These are phyloP conservation scores for Coemansia sp. DNA, from an alignment of 192 early-diverging fungal genomes.

Conservation along the genomic window DNA sequence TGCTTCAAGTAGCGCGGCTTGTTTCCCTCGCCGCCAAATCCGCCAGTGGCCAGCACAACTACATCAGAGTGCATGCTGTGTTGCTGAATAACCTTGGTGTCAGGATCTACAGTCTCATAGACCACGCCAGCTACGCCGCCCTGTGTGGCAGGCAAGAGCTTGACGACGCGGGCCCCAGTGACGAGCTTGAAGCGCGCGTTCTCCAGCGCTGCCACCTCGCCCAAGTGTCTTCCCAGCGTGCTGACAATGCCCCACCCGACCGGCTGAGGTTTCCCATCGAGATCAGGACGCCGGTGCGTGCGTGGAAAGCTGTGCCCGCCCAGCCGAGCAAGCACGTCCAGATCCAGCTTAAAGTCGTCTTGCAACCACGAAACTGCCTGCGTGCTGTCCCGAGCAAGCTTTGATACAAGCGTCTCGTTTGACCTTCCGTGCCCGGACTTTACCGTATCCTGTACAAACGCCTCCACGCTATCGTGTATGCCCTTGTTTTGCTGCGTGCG, in stretches of 20 bases:
- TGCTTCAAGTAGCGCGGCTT: conserved; percentile 74
- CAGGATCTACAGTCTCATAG: conserved; percentile 61
- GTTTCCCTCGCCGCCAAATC: conserved; percentile 91
- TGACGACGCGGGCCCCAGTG: conserved; percentile 81
- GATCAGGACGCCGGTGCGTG: conserved; percentile 75
- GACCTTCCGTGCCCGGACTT: conserved; percentile 83
- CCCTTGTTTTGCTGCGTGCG: conserved; percentile 71
- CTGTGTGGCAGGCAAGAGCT: conserved; percentile 66
- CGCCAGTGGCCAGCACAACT: conserved; percentile 92
- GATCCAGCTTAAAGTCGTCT: conserved; percentile 84
- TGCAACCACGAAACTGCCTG: conserved; percentile 93
- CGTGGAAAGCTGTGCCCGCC: conserved; percentile 93
- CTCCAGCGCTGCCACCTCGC: conserved; percentile 63
- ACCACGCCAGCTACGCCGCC: conserved; percentile 79
- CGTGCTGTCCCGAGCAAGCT: conserved; percentile 82
- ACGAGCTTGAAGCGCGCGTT: conserved; percentile 72
- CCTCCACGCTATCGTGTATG: conserved; percentile 79
- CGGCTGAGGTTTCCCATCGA: conserved; percentile 69
- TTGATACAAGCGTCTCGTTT: conserved; percentile 77
- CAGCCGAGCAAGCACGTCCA: conserved; percentile 84
- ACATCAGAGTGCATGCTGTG: conserved; percentile 58
- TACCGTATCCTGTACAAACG: conserved; percentile 87
- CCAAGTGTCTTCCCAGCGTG: conserved; percentile 80
- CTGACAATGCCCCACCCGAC: conserved; percentile 96
- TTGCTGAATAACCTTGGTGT: conserved; percentile 63